phyloP scores from a whole-genome alignment of 2,329 filamentous ascomycete species.

The Purpureocillium lavendulum region DNA sequence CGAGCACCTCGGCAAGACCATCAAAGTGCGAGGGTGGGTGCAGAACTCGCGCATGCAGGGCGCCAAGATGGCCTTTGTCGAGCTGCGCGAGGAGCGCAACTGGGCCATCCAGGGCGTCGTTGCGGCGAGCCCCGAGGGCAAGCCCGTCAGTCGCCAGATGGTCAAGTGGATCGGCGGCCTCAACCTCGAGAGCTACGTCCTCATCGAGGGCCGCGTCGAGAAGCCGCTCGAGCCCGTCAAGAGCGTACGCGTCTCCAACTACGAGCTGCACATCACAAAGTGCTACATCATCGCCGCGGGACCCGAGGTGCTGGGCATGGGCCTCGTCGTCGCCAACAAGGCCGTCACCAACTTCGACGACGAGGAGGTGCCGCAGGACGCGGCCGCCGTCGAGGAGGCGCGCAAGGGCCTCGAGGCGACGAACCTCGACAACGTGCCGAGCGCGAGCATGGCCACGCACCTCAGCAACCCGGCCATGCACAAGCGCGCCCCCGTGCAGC shows the following conservation, averaged over 20 bases:
- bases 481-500: conserved; percentile 83
- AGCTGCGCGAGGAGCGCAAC: conserved; percentile 66
- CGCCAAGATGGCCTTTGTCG: conserved; percentile 86
- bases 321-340: conserved; percentile 45
- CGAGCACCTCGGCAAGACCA: conserved; percentile 56
- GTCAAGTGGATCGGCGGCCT: conserved; percentile 80
- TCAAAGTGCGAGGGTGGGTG: conserved; percentile 72
- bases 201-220: conserved; percentile 73
- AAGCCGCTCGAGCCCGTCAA: conserved; percentile 82
- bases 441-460: conserved; percentile 74
- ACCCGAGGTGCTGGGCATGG: conserved; percentile 49
- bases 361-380: conserved; percentile 33
- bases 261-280: conserved; percentile 84
- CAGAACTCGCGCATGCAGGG: conserved; percentile 84
- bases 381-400: conserved; percentile 30
- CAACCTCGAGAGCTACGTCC: conserved; percentile 72
- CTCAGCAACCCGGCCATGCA: conserved; percentile 91
- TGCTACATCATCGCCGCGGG: conserved; percentile 66
- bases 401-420: conserved; percentile 34
- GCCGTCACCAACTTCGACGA: conserved; percentile 52
- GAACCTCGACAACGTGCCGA: conserved; percentile 43
- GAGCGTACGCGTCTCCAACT: conserved; percentile 69
- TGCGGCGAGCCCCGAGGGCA: conserved; percentile 54
- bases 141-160: conserved; percentile 74
- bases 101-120: conserved; percentile 79